phyloP scores from a whole-genome alignment of 2,329 filamentous ascomycete species.

The Talaromyces verruculosus region DNA sequence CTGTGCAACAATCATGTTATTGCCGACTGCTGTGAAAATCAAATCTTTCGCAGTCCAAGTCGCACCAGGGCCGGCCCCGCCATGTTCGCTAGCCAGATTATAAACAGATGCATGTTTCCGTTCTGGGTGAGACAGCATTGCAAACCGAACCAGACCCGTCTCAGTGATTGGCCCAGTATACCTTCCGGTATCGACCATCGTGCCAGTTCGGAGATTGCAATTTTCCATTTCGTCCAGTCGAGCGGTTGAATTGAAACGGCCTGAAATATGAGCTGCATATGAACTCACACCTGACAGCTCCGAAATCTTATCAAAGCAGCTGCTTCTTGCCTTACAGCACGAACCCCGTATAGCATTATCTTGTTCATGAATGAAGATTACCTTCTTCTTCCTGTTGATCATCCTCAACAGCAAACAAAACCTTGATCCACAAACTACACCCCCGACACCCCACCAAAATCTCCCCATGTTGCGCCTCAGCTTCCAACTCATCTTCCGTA shows the following conservation, averaged over 20 bases:
- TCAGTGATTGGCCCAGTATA: neutral
- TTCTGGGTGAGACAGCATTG: neutral
- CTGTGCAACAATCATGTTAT: neutral
- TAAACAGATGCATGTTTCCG: neutral
- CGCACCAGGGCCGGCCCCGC: neutral
- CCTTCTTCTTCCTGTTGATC: conserved; percentile 6
- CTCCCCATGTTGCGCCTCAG: conserved; percentile 54
- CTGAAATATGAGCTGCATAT: neutral
- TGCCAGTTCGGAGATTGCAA: neutral
- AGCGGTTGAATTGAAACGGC: neutral
- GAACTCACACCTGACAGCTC: neutral
- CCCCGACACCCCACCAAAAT: conserved; percentile 61
- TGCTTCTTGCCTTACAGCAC: neutral
- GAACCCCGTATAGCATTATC: neutral
- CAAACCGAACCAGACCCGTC: neutral
- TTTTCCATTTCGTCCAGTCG: neutral
- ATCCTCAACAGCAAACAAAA: conserved; percentile 56
- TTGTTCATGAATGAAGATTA: neutral
- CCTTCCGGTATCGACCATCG: too few relatives aligned
- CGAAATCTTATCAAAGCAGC: neutral
- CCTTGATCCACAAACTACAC: conserved; percentile 63
- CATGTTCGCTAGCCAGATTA: neutral
- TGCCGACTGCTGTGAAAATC: neutral
- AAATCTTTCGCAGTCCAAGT: neutral
- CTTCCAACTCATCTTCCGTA: conserved; percentile 54